These are phyloP conservation scores for Amylocystis lapponica DNA, from an alignment of 768 basidiomycete genomes.

Conservation along the genomic window DNA sequence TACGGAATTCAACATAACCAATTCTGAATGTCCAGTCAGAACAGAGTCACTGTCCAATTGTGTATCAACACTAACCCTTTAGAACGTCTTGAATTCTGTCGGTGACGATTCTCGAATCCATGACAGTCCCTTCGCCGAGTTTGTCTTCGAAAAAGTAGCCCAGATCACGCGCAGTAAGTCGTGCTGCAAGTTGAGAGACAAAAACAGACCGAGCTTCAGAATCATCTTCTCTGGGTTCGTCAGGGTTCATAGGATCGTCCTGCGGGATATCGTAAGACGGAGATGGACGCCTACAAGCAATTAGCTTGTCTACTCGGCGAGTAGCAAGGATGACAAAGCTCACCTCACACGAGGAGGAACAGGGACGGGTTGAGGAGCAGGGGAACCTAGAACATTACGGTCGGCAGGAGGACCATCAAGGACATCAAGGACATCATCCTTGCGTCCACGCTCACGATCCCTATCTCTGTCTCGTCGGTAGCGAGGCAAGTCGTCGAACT, in stretches of 20 bases:
- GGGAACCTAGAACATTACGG: no score
- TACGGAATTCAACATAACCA: slow-evolving; percentile 95
- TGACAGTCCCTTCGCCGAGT: slow-evolving; percentile 87
- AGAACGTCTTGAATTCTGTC: slow-evolving; percentile 94
- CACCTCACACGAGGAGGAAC: slow-evolving; percentile 43
- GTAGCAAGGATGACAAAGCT: slow-evolving; percentile 13
- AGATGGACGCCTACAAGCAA: slow-evolving; percentile 51
- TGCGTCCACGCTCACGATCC: slow-evolving; percentile 33
- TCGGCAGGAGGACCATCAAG: slow-evolving; percentile 9
- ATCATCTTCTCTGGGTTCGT: slow-evolving; percentile 92
- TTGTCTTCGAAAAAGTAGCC: slow-evolving; percentile 99
- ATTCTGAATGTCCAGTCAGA: slow-evolving; percentile 48
- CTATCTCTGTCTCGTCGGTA: slow-evolving; percentile 37
- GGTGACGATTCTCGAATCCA: slow-evolving; percentile 95
- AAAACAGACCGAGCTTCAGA: slow-evolving; percentile 98
- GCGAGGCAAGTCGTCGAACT: slow-evolving; percentile 51
- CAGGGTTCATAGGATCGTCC: slow-evolving; percentile 64
- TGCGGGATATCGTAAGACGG: slow-evolving; percentile 62
- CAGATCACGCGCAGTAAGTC: slow-evolving; percentile 93
- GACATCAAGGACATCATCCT: slow-evolving; percentile 1
- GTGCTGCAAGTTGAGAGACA: slow-evolving; percentile 95
- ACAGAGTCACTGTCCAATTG: background rate
- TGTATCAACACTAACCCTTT: slow-evolving; percentile 70
- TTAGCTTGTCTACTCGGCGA: slow-evolving; percentile 6
- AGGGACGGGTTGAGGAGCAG: no score